Evolutionary conservation across 228 moss, liverwort and hornwort species (phyloP), one percentile per base, ranked within the genome.

Genomic region (Sphagnum magellanicum): DNA sequence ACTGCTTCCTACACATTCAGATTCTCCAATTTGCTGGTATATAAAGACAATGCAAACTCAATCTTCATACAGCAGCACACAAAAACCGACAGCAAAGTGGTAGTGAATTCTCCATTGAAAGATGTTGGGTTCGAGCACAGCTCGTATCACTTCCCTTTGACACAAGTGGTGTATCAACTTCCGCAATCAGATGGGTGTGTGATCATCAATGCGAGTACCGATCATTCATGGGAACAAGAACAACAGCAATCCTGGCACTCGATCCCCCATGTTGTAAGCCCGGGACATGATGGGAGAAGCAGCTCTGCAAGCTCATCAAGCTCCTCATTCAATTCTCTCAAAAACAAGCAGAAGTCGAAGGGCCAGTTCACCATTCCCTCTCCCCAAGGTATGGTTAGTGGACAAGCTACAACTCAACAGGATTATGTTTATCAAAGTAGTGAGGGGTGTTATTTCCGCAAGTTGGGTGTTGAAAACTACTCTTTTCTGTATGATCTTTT

Each of bases 391-490:
- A 62, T 64, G 9, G 12, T 55, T 12, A 74, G 72, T 3, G 89
- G 90, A 3, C 60, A 68, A 0, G 82, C 78, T 5, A 79, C 80
- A 4, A 88, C 85, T 16, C 61, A 79, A 49, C 92, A 95, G 76
- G 78, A 32, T 4, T 67, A 76, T 8, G 12, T 65, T 0, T 81
- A 72, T 49, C 83, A 89, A 5, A 74, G 90, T 0, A 82, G 78
- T 0, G 63, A 74, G 0, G 95, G 92, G 6, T 95, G 92, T 52
- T 95, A 88, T 62, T 77, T 73, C 53, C 83, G 90, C 10, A 64
- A 74, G 5, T 55, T 95, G 6, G 70, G 52, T 12, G 80, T 83
- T 4, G 68, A 66, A 63, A 74, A 84, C 50, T 84, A 87, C 76
- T 80, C 85, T 1, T 72, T 83, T 5, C 13, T 86, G 15, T 81